Base-by-base conservation (phyloP, 352 stramenopile genomes). In the Proteromonas lacertae region DNA sequence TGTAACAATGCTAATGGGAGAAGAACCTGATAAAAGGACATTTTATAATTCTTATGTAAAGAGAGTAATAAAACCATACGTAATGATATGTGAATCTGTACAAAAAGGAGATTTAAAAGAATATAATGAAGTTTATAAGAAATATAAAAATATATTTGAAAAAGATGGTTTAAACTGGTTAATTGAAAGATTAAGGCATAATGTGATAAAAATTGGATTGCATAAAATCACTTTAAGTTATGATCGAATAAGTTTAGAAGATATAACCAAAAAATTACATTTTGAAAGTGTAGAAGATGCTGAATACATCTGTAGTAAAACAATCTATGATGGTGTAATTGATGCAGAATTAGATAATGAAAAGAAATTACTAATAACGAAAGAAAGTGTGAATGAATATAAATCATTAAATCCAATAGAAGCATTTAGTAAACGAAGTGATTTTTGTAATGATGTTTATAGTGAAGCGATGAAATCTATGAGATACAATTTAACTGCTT, bases 201-300 rank as follows among this genome's bases (percentile, higher is more conserved):
- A 88, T 46, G 84, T 97, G 16, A 89, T 97, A 48, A 93, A 94
- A 65, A 90, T 79, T 0, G 84, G 82, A 41, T 64, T 96, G 28
- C 66, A 81, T 41, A 88, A 89, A 46, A 83, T 93, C 45, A 87
- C 79, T 51, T 69, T 76, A 16, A 88, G 71, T 51, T 94, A 94
- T 57, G 68, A 48, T 10, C 49, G 61, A 9, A 62, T 86, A 26
- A 69, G 56, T 16, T 51, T 86, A 24, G 49, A 70, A 21, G 84
- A 96, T 52, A 78, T 95, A 49, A 76, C 72, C 16, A 46, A 66
- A 29, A 80, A 87, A 39, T 59, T 95, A 19, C 73, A 76, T 24
- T 59, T 97, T 18, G 71, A 83, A 35, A 73, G 55, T 20, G 59
- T 69, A 1, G 64, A 69, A 29, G 80, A 71, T 22, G 81, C 82